Base-by-base conservation (phyloP, 2,329 filamentous ascomycete species). In the Trichoderma simmonsii region DNA sequence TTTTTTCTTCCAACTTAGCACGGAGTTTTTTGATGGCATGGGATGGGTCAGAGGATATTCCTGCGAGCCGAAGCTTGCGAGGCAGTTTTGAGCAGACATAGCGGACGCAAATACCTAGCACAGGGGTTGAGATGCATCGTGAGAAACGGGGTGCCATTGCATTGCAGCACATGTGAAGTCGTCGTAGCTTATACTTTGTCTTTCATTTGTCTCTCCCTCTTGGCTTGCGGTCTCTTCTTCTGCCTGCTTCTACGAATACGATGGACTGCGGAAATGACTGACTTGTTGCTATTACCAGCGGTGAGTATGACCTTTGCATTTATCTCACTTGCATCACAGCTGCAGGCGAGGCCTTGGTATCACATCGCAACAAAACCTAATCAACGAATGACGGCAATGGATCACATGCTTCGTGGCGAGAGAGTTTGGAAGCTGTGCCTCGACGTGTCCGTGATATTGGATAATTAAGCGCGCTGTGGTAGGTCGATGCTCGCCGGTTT, bases 11-110 rank as follows among this genome's bases (percentile, higher is more conserved):
- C 24, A 36, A 30, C 32, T 72, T 72, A 66, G 71, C 71, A 72
- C 54, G 71, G 71, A 72, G 71, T 67, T 67, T 36, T 57, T 39
- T 57, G 70, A 65, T 39, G 71, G 64, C 36, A 72, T 48, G 34
- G 51, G 36, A 28, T 57, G 54, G 63, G 54, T 54, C 39, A 39
- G 30, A 70, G 21, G 65, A 59, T n/a, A 54, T 34, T 65, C 60
- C 36, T 65, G 66, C 28, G 61, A 65, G 67, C 60, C 34, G 36
- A 69, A 70, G 51, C 39, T 63, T 64, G 48, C 69, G 6, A n/a
- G 36, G 36, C 59, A 9, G 56, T 30, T 60, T 65, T 61, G 43
- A 65, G 12, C 36, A 72, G 51, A 54, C 48, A 65, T 30, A 54
- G 51, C 51, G 21, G 28, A 39, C 32, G 30, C 39, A 43, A 72